Evolutionary conservation across 768 basidiomycete genomes (phyloP).

Genomic region (Suillus hirtellus): DNA sequence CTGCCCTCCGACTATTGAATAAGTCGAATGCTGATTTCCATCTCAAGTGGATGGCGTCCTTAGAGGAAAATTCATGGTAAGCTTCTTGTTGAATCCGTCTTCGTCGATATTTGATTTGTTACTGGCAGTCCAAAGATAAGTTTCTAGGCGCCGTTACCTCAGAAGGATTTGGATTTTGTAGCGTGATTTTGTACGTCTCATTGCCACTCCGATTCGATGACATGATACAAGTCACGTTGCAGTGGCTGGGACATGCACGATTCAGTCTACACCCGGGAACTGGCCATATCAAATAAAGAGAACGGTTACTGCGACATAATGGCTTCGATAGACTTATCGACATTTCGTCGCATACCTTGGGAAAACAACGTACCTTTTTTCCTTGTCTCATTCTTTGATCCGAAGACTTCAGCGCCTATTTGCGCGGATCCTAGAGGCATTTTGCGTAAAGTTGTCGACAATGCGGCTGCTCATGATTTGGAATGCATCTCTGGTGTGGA

Average conservation of each 20-base stretch:
- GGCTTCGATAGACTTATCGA: slow-evolving; percentile 84
- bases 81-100: slow-evolving; percentile 12
- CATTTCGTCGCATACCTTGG: slow-evolving; percentile 89
- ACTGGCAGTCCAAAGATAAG: slow-evolving; percentile 79
- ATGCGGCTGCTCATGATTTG: slow-evolving; percentile 41
- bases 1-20: slow-evolving; percentile 10
- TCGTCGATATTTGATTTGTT: slow-evolving; percentile 13
- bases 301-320: slow-evolving; percentile 93
- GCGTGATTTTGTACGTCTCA: slow-evolving; percentile 80
- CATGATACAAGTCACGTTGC: slow-evolving; percentile 6
- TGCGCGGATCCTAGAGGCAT: slow-evolving; percentile 86
- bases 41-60: slow-evolving; percentile 85
- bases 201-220: not conserved
- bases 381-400: slow-evolving; percentile 87
- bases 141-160: slow-evolving; percentile 79
- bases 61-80: slow-evolving; percentile 91
- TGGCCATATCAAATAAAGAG: slow-evolving; percentile 84
- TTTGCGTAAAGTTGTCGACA: slow-evolving; percentile 40
- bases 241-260: slow-evolving; percentile 97
- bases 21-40: slow-evolving; percentile 12
- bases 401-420: slow-evolving; percentile 76
- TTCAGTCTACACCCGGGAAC: slow-evolving; percentile 76
- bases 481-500: slow-evolving; percentile 86
- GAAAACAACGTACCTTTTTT: slow-evolving; percentile 93
- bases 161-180: slow-evolving; percentile 91